Evolutionary conservation across 139 green algal genomes (phyloP), one percentile per base, ranked within the genome.

Genomic region (Diplosphaera chodatii): DNA sequence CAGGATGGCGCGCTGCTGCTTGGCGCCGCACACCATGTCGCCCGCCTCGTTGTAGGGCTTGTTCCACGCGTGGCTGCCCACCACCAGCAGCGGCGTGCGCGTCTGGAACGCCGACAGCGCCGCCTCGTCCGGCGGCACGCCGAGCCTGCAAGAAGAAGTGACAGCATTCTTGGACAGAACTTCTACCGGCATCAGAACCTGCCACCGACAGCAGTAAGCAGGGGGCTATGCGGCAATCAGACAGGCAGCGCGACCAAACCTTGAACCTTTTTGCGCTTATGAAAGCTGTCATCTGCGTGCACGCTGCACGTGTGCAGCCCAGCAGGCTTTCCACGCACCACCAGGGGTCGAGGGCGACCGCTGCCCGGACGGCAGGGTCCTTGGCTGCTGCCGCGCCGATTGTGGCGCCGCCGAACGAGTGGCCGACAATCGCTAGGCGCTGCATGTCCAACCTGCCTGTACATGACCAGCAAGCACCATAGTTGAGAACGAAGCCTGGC

Each of bases 21-120:
- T 64, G 0, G 67, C 75, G 3, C 70, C 78, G 67, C 86, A 91
- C 25, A 62, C 32, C 63, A 90, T 59, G 67, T 77, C 65, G 22
- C 85, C 82, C 32, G 33, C 63, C 1, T 55, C 30, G 67, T 88
- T 83, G 48, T 59, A 59, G 3, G 85, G 83, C 5, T 79, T 77
- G 72, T 91, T 89, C 86, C 86, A 92, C 27, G 80, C 71, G 63
- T 91, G 79, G 41, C 69, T 82, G 55, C 83, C 85, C 3, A 90
- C 40, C 6, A 91, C 68, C 32, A 90, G 70, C 41, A 91, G 66
- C 1, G 87, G 85, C 18, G 72, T 32, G 32, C 55, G 63, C 4
- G 78, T 84, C 5, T 28, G 2, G 69, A 77, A 89, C 22, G 29
- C 28, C 4, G 30, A 28, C 37, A 84, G 25, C 1, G 76, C 66